phyloP scores from a whole-genome alignment of 2,329 filamentous ascomycete species.

The Leptographium procerum region DNA sequence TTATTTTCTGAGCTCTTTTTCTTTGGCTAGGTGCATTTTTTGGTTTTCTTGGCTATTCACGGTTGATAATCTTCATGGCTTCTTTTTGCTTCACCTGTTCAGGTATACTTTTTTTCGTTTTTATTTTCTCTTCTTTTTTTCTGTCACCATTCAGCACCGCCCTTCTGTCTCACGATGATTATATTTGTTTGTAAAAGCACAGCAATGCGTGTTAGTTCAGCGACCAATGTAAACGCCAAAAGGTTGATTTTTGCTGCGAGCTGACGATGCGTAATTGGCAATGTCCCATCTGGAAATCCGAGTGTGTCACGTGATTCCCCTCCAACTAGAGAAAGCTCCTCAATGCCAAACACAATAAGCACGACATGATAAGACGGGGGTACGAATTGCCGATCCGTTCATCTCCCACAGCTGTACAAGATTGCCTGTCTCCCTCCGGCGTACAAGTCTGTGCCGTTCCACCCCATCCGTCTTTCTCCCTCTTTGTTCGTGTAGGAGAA shows the following conservation, averaged over 20 bases:
- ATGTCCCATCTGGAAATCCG: too few relatives aligned
- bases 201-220: background rate
- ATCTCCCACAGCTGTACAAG: background rate
- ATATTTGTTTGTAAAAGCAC: background rate
- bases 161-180: background rate
- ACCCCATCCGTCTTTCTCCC: background rate
- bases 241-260: background rate
- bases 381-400: background rate
- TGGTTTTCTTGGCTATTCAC: background rate
- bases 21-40: conserved; percentile 1
- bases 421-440: background rate
- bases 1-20: background rate
- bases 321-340: background rate
- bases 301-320: background rate
- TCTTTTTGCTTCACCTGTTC: background rate
- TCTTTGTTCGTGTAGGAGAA: background rate
- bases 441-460: too few relatives aligned
- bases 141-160: background rate
- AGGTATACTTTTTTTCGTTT: background rate
- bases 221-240: background rate
- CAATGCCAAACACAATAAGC: background rate
- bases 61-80: background rate
- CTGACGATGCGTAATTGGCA: background rate
- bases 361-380: background rate
- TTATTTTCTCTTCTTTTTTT: background rate